Percentiles rank a stretch among this genome's conserved stretches.
Evolutionary conservation across 2,329 filamentous ascomycete species (phyloP).

Genomic region (Scedosporium apiospermum): DNA sequence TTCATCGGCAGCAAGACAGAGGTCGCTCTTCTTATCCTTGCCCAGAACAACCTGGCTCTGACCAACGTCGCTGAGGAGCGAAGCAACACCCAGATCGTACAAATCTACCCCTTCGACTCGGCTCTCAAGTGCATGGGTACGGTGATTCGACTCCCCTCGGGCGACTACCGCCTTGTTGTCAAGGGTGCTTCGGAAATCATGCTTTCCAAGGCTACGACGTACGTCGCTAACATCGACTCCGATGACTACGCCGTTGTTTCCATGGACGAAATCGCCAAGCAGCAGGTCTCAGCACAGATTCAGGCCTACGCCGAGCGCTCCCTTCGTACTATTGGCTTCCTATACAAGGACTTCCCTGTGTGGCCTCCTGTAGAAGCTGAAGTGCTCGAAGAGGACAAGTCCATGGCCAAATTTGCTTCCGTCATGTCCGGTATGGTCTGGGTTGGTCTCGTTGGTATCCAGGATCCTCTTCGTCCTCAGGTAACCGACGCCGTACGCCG

Average conservation of each 20-base stretch:
- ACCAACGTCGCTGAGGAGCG: conserved; percentile 34
- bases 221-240: conserved; percentile 23
- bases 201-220: conserved; percentile 24
- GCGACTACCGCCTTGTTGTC: conserved; percentile 36
- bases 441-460: conserved; percentile 58
- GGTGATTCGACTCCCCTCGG: conserved; percentile 34
- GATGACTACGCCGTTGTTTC: conserved; percentile 23
- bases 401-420: conserved; percentile 24
- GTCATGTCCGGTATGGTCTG: conserved; percentile 50
- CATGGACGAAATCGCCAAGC: conserved; percentile 34
- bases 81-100: conserved; percentile 32
- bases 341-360: conserved; percentile 61
- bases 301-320: conserved; percentile 52
- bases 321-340: conserved; percentile 67
- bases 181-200: conserved; percentile 51
- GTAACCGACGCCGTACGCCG: conserved; percentile 50
- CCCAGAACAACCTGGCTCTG: conserved; percentile 39
- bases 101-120: conserved; percentile 45
- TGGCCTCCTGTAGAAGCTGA: not conserved
- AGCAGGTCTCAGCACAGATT: conserved; percentile 44
- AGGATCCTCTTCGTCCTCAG: conserved; percentile 51
- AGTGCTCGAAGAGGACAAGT: conserved; percentile 34
- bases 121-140: conserved; percentile 46
- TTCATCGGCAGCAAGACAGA: conserved; percentile 49
- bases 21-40: conserved; percentile 40